Evolutionary conservation across 495 filamentous ascomycete species (phyloP), one percentile per base, ranked within the genome.

Genomic region (Hypomontagnella submonticulosa): DNA sequence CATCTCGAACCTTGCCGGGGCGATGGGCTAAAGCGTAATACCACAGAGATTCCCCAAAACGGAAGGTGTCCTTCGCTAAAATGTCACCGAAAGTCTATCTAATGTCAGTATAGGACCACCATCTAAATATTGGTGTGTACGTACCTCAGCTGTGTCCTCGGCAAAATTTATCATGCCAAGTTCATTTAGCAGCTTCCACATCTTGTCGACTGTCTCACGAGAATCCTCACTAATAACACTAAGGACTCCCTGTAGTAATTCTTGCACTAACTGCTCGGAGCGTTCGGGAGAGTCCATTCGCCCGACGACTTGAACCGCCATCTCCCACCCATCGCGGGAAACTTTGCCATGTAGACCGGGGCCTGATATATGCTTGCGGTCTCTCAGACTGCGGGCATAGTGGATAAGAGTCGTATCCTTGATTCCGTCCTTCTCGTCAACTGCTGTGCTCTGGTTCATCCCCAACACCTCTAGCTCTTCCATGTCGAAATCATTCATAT

Each of bases 21-120:
- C 84, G 84, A 64, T 91, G 90, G 0, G 92, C 90, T 9, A 93
- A 87, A 38, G 93, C 87, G 73, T 92, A 96, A 80, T 93, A 96
- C 71, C 92, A 84, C 30, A 97, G 84, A 5, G 92, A 89, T 38
- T 89, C 83, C 43, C 93, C 93, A 66, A 93, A 96, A 36, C 87
- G 84, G 61, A 90, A 82, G 3, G 89, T 85, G 4, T 83, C 83
- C 27, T 85, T 78, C 2, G 85, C 82, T 41, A 93, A 82, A 38
- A 82, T 76, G 59, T 95, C 89, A 47, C 91, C 93, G 70, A 89
- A 96, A 49, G 85, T 85, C 92, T 97, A 67, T 10, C 20, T n/a
- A 34, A 46, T 19, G 48, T 79, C 58, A 79, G 69, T 43, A 40
- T 23, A 38, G 12, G 32, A 69, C 51, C 63, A 58, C 40, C 59